phyloP scores from a whole-genome alignment of 2,329 filamentous ascomycete species.

The Talaromyces rugulosus region DNA sequence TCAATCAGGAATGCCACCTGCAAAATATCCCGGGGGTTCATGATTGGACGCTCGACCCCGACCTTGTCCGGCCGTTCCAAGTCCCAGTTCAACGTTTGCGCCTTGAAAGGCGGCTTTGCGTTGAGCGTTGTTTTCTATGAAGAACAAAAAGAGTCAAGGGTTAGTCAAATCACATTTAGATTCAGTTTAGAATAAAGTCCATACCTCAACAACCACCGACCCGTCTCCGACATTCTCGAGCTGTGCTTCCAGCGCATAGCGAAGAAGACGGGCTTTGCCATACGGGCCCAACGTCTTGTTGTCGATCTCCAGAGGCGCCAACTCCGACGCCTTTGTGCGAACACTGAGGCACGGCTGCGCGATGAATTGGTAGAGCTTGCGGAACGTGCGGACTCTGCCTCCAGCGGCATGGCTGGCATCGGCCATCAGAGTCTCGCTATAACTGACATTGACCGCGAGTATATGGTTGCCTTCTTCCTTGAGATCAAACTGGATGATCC shows the following conservation, averaged over 20 bases:
- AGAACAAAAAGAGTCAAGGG: neutral
- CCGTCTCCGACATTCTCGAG: slow-evolving; percentile 90
- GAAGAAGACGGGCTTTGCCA: slow-evolving; percentile 36
- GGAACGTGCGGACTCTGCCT: slow-evolving; percentile 73
- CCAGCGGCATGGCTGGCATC: slow-evolving; percentile 45
- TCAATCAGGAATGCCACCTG: slow-evolving; percentile 62
- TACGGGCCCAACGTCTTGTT: slow-evolving; percentile 43
- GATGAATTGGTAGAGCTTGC: slow-evolving; percentile 95
- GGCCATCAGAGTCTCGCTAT: slow-evolving; percentile 71
- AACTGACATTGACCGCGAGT: slow-evolving; percentile 86
- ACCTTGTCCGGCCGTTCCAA: slow-evolving; percentile 29
- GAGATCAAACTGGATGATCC: slow-evolving; percentile 77
- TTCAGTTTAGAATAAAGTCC: slow-evolving; percentile 6
- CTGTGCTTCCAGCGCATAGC: slow-evolving; percentile 86
- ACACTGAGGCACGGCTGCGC: slow-evolving; percentile 88
- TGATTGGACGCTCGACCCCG: slow-evolving; percentile 38
- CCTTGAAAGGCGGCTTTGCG: slow-evolving; percentile 51
- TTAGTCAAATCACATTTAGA: neutral
- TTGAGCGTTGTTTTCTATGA: slow-evolving; percentile 44
- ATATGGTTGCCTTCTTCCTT: slow-evolving; percentile 95
- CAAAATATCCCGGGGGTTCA: slow-evolving; percentile 60
- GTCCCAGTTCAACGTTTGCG: slow-evolving; percentile 54
- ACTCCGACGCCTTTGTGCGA: slow-evolving; percentile 75
- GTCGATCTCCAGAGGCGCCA: slow-evolving; percentile 46
- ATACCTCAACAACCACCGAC: slow-evolving; percentile 69